These are phyloP conservation scores for Zalaria sp. DNA, from an alignment of 2,329 filamentous ascomycete species.

Conservation along the genomic window DNA sequence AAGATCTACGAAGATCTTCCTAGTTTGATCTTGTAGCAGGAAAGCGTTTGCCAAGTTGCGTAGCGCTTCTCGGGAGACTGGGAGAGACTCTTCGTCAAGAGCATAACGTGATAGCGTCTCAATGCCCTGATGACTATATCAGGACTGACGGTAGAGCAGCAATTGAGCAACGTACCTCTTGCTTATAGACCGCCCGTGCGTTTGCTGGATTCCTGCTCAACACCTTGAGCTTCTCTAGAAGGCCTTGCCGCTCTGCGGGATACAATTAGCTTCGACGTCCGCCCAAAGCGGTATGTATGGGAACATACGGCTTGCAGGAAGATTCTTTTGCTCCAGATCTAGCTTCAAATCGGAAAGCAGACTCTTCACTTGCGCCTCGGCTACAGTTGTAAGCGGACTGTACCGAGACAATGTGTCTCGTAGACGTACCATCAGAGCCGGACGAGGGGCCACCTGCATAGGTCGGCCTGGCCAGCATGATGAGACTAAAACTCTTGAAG, in stretches of 20 bases:
- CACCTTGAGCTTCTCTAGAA: constrained; percentile 55
- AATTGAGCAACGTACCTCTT: constrained; percentile 38
- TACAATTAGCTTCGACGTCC: not conserved
- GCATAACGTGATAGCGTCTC: constrained; percentile 57
- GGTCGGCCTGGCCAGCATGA: too few relatives aligned
- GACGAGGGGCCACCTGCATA: too few relatives aligned
- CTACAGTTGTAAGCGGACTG: too few relatives aligned
- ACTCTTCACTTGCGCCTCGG: constrained; percentile 1
- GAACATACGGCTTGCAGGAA: constrained; percentile 44
- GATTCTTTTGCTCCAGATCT: constrained; percentile 44
- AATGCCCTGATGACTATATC: constrained; percentile 47
- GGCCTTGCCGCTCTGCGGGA: constrained; percentile 43
- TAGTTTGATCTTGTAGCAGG: constrained; percentile 51
- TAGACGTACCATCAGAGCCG: too few relatives aligned
- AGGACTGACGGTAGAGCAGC: constrained; percentile 5
- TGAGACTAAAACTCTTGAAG: too few relatives aligned
- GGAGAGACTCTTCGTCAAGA: constrained; percentile 49
- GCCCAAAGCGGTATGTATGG: too few relatives aligned
- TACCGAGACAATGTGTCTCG: too few relatives aligned
- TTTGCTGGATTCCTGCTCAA: constrained; percentile 58
- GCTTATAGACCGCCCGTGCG: constrained; percentile 74
- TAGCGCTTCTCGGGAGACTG: constrained; percentile 59
- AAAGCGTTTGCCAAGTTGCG: constrained; percentile 78
- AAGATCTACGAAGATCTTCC: constrained; percentile 60
- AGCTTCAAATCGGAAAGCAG: constrained; percentile 31